Evolutionary conservation across 352 stramenopile species (phyloP).

Genomic region (Phytophthora fragariae): DNA sequence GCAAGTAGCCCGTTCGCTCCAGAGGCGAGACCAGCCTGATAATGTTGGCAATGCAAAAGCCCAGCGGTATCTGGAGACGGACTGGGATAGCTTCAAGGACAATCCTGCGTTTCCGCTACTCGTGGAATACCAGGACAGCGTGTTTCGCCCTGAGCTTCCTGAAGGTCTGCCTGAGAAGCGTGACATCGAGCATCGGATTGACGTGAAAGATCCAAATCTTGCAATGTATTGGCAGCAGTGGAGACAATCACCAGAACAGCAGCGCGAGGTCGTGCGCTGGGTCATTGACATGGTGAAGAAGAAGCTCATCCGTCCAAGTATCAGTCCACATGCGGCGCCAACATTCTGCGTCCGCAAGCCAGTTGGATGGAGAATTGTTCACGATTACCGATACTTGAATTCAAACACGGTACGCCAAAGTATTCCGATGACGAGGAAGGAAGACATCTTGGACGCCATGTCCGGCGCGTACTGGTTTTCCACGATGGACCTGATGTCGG

Average conservation of each 20-base stretch:
- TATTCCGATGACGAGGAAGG: neutral
- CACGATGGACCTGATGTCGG: neutral
- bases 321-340: neutral
- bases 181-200: neutral
- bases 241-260: conserved; percentile 19
- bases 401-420: neutral
- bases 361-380: neutral
- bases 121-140: conserved; percentile 5
- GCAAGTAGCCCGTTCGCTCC: too few species aligned
- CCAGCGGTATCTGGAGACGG: neutral
- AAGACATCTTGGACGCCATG: neutral
- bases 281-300: neutral
- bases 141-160: conserved; percentile 10
- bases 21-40: neutral
- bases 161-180: conserved; percentile 10
- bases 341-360: neutral
- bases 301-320: neutral
- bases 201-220: neutral
- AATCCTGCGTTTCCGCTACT: neutral
- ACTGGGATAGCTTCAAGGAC: neutral
- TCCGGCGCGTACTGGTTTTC: neutral
- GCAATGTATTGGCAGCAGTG: conserved; percentile 19
- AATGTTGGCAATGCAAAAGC: neutral
- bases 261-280: conserved; percentile 5
- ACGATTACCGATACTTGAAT: neutral